Percentiles rank a stretch among this genome's conserved stretches.
Conservation (phyloP, 2,329 filamentous ascomycete genomes). For the Penicillium sp. region DNA sequence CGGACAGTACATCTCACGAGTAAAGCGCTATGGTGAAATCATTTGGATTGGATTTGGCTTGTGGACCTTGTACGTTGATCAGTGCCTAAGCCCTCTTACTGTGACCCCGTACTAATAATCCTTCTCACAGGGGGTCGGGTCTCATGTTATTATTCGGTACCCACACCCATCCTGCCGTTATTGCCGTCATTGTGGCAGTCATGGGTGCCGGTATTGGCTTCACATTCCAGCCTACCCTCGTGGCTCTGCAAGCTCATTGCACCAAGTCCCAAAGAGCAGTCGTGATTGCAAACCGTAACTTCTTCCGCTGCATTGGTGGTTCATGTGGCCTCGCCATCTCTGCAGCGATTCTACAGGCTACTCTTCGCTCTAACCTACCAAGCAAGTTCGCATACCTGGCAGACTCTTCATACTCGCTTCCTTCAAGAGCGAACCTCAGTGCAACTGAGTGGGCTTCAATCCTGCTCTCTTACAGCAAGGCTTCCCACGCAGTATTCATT, state of each 20-base stretch:
- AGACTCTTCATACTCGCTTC: conserved; percentile 41
- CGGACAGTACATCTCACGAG: conserved; percentile 57
- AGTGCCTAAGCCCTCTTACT: background rate
- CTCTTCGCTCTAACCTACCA: conserved; percentile 40
- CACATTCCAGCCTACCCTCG: conserved; percentile 52
- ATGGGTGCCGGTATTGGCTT: conserved; percentile 54
- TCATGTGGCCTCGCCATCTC: conserved; percentile 57
- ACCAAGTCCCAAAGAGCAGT: conserved; percentile 58
- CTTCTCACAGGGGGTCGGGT: conserved; percentile 43
- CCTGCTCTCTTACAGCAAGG: conserved; percentile 51
- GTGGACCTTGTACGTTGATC: conserved; percentile 44
- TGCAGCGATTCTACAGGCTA: conserved; percentile 49
- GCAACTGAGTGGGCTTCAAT: conserved; percentile 41
- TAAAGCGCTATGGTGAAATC: conserved; percentile 58
- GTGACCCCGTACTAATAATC: background rate
- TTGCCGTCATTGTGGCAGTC: conserved; percentile 51
- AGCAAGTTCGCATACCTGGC: conserved; percentile 36
- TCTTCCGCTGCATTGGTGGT: conserved; percentile 59
- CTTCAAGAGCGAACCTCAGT: conserved; percentile 24
- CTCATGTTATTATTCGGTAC: conserved; percentile 51
- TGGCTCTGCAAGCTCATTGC: conserved; percentile 58
- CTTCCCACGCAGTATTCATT: conserved; percentile 56
- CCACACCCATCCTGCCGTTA: conserved; percentile 45
- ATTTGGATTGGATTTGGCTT: conserved; percentile 49
- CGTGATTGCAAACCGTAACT: conserved; percentile 61